These are phyloP conservation scores for Grosmannia clavigera DNA, from an alignment of 2,329 filamentous ascomycete species.

Conservation along the genomic window DNA sequence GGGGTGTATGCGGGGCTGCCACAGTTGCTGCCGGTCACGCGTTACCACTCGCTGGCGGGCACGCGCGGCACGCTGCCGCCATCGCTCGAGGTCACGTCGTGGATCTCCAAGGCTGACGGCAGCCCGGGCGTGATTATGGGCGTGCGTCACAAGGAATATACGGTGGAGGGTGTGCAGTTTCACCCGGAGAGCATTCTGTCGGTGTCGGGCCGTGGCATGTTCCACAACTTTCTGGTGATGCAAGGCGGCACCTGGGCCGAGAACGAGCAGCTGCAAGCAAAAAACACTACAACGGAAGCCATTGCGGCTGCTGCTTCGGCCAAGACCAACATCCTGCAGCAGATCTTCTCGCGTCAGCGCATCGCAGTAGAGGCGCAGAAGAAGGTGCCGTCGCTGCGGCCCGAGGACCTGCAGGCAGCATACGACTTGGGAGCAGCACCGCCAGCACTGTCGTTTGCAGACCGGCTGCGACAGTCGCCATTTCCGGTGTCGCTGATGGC, in stretches of 20 bases:
- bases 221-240: conserved; percentile 82
- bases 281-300: background rate
- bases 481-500: conserved; percentile 91
- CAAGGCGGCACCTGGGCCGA: conserved; percentile 86
- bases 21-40: conserved; percentile 74
- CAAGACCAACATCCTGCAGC: conserved; percentile 67
- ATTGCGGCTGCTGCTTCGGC: background rate
- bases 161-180: conserved; percentile 94
- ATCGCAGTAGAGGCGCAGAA: conserved; percentile 70
- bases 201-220: conserved; percentile 75
- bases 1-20: conserved; percentile 80
- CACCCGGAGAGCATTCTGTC: conserved; percentile 96
- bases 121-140: conserved; percentile 89
- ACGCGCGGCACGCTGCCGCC: conserved; percentile 78
- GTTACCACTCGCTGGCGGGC: conserved; percentile 92
- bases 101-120: conserved; percentile 66
- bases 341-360: conserved; percentile 76
- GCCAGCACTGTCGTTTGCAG: conserved; percentile 67
- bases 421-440: conserved; percentile 79
- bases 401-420: conserved; percentile 70
- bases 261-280: conserved; percentile 45
- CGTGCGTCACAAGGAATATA: conserved; percentile 80
- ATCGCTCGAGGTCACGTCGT: conserved; percentile 80
- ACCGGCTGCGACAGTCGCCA: conserved; percentile 66
- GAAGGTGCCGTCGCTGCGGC: conserved; percentile 70